Evolutionary conservation across 2,329 filamentous ascomycete species (phyloP), one percentile per base, ranked within the genome.

Genomic region (Cryoendolithus antarcticus): DNA sequence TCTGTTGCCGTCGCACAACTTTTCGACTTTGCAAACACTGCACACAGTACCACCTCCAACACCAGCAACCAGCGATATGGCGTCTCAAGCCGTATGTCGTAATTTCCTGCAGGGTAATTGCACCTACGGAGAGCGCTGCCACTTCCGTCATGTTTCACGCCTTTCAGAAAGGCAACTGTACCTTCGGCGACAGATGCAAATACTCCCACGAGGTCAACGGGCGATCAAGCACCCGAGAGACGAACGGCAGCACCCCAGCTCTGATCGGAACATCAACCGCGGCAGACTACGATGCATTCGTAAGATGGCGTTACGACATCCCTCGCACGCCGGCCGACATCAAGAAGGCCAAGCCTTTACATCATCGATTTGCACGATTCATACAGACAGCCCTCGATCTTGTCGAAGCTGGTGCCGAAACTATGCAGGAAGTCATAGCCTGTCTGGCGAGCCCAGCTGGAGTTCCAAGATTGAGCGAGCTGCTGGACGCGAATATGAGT

Each of bases 351-450:
- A 37, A 34, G 27, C 41, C 43, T 9, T 41, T 48, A 9, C 47
- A 42, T 2, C 11, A n/a, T 8, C 30, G 13, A 7, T 35, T 47
- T n/a, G 6, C 39, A 3, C 15, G 32, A 3, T 54, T 55, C 39
- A 46, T 49, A 12, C 27, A 44, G 19, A 29, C 47, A 19, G 49
- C 50, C 3, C 41, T 46, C 12, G 38, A 40, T 3, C 42, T 55
- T 4, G 43, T 53, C 24, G 15, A 19, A 19, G 30, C 34, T 9
- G 13, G 11, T 8, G 37, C 38, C 9, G 44, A 37, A 2, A 39
- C 37, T 6, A 44, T 48, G 41, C 53, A 56, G 41, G 46, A 52
- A 30, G 45, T 48, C 12, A 45, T 56, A 12, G 41, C n/a, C 1
- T 30, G 30, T 3, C 47, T 56, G 4, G 42, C 53, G 2, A 41